phyloP scores from a whole-genome alignment of 257 asterid genomes.

The Voacanga thouarsii region DNA sequence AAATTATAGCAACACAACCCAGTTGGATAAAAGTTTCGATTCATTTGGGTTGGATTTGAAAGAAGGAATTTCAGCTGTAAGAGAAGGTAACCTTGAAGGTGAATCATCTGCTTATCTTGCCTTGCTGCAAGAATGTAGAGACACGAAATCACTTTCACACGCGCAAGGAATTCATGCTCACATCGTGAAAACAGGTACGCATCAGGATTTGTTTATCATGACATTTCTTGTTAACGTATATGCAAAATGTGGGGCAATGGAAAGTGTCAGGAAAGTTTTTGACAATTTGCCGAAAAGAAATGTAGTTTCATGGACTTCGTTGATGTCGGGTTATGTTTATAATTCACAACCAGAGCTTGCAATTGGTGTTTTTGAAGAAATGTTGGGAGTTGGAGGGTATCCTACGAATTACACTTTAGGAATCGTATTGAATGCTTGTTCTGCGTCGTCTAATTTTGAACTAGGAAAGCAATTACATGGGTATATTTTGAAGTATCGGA shows the following conservation, averaged over 20 bases:
- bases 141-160: constrained; percentile 38
- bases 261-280: constrained; percentile 55
- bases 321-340: constrained; percentile 70
- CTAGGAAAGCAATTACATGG: constrained; percentile 81
- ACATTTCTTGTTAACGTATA: constrained; percentile 77
- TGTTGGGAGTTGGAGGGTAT: constrained; percentile 62
- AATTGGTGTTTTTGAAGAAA: constrained; percentile 51
- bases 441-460: constrained; percentile 46
- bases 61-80: constrained; percentile 38
- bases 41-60: constrained; percentile 42
- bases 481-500: constrained; percentile 51
- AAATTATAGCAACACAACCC: constrained; percentile 29
- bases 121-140: constrained; percentile 62
- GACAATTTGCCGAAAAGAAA: constrained; percentile 63
- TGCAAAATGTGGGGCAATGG: constrained; percentile 64
- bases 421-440: constrained; percentile 61
- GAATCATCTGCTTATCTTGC: constrained; percentile 62
- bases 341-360: constrained; percentile 58
- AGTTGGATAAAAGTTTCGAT: constrained; percentile 39
- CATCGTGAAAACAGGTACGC: constrained; percentile 58
- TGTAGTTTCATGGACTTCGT: constrained; percentile 80
- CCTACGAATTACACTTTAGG: constrained; percentile 78
- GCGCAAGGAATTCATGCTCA: constrained; percentile 61
- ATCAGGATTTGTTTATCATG: constrained; percentile 57
- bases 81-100: constrained; percentile 37